Evolutionary conservation across 768 basidiomycete genomes (phyloP).

Genomic region (Calocybe cyanea): DNA sequence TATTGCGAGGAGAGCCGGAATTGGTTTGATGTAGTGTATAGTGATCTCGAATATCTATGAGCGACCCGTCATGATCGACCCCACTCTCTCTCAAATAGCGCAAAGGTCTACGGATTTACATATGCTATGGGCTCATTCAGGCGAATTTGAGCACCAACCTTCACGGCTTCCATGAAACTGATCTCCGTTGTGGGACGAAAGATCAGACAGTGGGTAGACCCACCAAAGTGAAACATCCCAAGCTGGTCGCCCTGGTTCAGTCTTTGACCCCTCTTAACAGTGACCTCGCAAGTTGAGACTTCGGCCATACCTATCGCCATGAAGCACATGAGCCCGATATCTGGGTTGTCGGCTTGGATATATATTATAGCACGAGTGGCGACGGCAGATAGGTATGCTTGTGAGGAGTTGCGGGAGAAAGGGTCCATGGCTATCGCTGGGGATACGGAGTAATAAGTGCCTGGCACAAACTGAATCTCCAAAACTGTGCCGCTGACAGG

Average conservation of each 20-base stretch:
- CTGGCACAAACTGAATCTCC: slow-evolving; percentile 41
- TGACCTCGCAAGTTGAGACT: slow-evolving; percentile 55
- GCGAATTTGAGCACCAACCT: too few relatives aligned
- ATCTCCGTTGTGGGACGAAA: slow-evolving; percentile 26
- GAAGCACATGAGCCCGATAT: slow-evolving; percentile 56
- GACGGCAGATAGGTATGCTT: slow-evolving; percentile 38
- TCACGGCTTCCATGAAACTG: too few relatives aligned
- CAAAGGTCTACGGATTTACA: too few relatives aligned
- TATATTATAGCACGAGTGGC: slow-evolving; percentile 52
- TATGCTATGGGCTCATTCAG: too few relatives aligned
- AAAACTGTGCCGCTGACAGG: slow-evolving; percentile 39
- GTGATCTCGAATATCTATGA: too few relatives aligned
- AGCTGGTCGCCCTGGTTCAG: slow-evolving; percentile 50
- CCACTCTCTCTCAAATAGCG: too few relatives aligned
- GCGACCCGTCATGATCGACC: too few relatives aligned
- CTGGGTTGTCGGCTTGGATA: slow-evolving; percentile 46
- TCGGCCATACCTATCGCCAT: slow-evolving; percentile 59
- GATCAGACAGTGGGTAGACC: slow-evolving; percentile 45
- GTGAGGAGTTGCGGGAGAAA: slow-evolving; percentile 19
- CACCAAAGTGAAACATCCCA: slow-evolving; percentile 62
- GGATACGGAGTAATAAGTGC: slow-evolving; percentile 45
- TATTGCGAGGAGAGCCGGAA: too few relatives aligned
- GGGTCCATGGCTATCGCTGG: slow-evolving; percentile 17
- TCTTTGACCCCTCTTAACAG: slow-evolving; percentile 32
- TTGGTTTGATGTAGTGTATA: too few relatives aligned